phyloP scores from a whole-genome alignment of 1,139 yeast species.

The Yamadazyma dendronema region DNA sequence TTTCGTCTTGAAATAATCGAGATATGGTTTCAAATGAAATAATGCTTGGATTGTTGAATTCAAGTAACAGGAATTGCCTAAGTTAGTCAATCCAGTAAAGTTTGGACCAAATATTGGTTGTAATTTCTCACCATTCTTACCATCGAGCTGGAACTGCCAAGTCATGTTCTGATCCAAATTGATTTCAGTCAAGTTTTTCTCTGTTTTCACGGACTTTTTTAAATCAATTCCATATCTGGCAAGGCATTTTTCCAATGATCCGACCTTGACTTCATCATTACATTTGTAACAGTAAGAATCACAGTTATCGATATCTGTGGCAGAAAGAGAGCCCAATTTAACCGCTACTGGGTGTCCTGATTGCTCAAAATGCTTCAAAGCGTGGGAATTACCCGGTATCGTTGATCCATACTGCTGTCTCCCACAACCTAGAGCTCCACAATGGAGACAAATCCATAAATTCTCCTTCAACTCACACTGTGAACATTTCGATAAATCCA shows the following conservation, averaged over 20 bases:
- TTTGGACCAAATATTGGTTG: constrained; percentile 66
- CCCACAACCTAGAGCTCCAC: constrained; percentile 91
- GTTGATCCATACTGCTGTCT: constrained; percentile 85
- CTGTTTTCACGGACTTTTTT: constrained; percentile 58
- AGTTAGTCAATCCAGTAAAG: constrained; percentile 77
- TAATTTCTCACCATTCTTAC: constrained; percentile 65
- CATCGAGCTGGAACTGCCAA: constrained; percentile 88
- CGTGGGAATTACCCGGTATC: constrained; percentile 91
- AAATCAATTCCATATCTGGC: constrained; percentile 69
- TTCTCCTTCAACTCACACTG: constrained; percentile 65
- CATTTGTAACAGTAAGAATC: constrained; percentile 89
- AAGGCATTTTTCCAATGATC: constrained; percentile 51
- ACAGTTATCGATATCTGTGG: constrained; percentile 49
- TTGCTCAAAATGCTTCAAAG: constrained; percentile 61
- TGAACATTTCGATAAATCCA: constrained; percentile 50
- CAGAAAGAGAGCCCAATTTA: constrained; percentile 83
- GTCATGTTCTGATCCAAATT: constrained; percentile 89
- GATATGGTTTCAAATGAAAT: constrained; percentile 37
- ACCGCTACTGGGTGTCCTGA: constrained; percentile 78
- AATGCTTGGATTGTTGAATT: constrained; percentile 79
- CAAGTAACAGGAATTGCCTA: constrained; percentile 92
- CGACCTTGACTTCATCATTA: constrained; percentile 84
- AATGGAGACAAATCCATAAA: constrained; percentile 86
- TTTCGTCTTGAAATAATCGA: constrained; percentile 28
- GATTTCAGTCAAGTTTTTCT: constrained; percentile 81